Base-by-base conservation (phyloP, 116 monocot genomes). In the Iris pallida region DNA sequence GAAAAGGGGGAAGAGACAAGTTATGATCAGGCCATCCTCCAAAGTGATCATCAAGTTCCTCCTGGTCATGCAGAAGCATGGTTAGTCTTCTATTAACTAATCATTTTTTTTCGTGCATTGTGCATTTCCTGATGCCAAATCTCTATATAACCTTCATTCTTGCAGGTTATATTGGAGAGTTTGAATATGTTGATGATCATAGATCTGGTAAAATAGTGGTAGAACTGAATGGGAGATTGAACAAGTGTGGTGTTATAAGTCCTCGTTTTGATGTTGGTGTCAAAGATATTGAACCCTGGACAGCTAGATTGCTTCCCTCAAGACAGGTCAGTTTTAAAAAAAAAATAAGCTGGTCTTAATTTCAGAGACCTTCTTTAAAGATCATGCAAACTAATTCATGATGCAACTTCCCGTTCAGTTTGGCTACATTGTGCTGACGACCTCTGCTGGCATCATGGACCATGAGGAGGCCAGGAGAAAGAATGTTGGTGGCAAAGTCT, bases 271-370 rank as follows among this genome's bases (percentile, higher is more conserved):
- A 73, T 73, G 73, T 73, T 41, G 73, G 64, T 42, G 73, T 73
- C 8, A 73, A 73, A 41, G 73, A 73, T 18, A 73, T 73, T 15
- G 73, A 73, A 44, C 73, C 73, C 30, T 73, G 73, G 73, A 73
- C 64, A 55, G 64, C 73, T 15, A 73, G 73, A 20, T 44, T 73
- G 62, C 73, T 73, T 4, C 77, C 77, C 8, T 71, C 77, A 6
- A 70, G 77, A n/a, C 77, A 77, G 77, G 77, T 77, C 6, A 20
- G 64, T 48, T 61, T n/a, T n/a, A n/a, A n/a, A n/a, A n/a, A 55
- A 30, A 30, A 30, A 30, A 30, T 30, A 1, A 30, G 30, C 0
- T 30, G 30, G 30, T 3, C 3, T 30, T 30, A 30, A 30, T 30
- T 30, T 30, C 30, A 30, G 30, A 30, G 3, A 30, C 30, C 30